phyloP scores from a whole-genome alignment of 768 basidiomycete species.

The Pleurotus eryngii region DNA sequence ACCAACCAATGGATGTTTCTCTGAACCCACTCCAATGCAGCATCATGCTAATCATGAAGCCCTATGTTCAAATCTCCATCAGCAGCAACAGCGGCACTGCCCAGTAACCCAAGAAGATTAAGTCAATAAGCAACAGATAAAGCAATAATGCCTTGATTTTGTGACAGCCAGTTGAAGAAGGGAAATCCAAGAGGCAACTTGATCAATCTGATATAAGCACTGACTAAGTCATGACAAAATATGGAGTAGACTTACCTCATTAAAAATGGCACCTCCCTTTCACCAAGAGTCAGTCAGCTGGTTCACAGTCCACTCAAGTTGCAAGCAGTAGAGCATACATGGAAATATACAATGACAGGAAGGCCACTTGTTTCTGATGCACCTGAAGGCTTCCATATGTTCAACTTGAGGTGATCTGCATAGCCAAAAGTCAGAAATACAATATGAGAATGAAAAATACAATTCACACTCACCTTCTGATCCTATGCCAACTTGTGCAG shows the following conservation, averaged over 20 bases:
- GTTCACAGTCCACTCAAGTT: neutral
- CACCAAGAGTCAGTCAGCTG: no score
- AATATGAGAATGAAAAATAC: neutral
- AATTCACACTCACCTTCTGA: neutral
- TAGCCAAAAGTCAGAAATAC: neutral
- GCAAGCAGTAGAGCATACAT: conserved; percentile 27
- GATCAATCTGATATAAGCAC: neutral
- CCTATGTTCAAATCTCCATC: conserved; percentile 38
- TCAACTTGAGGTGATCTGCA: conserved; percentile 37
- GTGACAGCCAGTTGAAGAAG: conserved; percentile 44
- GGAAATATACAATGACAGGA: conserved; percentile 41
- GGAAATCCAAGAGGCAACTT: conserved; percentile 46
- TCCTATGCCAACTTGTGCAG: conserved; percentile 32
- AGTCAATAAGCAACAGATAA: conserved; percentile 32
- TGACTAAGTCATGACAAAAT: neutral
- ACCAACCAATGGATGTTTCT: conserved; percentile 24
- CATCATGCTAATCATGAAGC: conserved; percentile 39
- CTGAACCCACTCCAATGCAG: conserved; percentile 37
- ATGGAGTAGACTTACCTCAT: conserved; percentile 22
- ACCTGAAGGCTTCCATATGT: conserved; percentile 40
- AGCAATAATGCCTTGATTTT: conserved; percentile 30
- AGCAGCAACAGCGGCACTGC: conserved; percentile 24
- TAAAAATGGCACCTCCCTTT: conserved; percentile 39
- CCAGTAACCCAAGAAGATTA: conserved; percentile 28
- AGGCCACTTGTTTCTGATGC: conserved; percentile 28